A percentile compares a stretch with the other conserved stretches of the same genome.
Evolutionary conservation across 805 yeast genomes (phyloP).

Genomic region (Hemisphaericaspora nanyangensis): DNA sequence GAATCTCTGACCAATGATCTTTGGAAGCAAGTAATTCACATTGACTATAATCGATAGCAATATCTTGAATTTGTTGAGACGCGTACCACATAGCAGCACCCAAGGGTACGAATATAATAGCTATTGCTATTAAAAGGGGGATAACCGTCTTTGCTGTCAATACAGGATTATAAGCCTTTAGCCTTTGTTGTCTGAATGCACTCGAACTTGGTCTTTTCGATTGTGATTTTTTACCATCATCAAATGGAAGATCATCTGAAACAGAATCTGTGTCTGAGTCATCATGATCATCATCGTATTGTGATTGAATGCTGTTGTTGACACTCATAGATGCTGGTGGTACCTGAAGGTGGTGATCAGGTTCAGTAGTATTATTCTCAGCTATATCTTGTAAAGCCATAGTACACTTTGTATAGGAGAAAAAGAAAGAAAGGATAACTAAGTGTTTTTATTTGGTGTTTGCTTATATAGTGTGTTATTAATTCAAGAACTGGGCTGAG

Average conservation of each 20-base stretch:
- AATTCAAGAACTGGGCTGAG: no score
- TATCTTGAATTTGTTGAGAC: constrained; percentile 33
- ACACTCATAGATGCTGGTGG: background rate
- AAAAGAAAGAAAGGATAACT: no score
- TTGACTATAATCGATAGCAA: constrained; percentile 39
- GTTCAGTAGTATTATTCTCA: no score
- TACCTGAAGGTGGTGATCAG: background rate
- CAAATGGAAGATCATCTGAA: constrained; percentile 39
- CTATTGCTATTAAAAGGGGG: constrained; percentile 36
- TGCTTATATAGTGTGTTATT: no score
- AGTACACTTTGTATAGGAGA: no score
- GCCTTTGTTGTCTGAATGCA: constrained; percentile 54
- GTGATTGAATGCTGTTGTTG: background rate
- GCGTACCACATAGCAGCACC: constrained; percentile 49
- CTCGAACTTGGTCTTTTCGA: constrained; percentile 62
- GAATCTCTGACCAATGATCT: constrained; percentile 32
- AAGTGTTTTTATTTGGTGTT: no score
- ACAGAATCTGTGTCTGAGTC: constrained; percentile 43
- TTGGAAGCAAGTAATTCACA: constrained; percentile 33
- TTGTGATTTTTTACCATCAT: constrained; percentile 38
- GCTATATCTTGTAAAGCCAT: no score
- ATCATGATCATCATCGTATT: constrained; percentile 22
- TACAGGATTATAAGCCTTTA: constrained; percentile 48
- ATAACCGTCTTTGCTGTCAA: constrained; percentile 41
- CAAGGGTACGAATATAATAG: constrained; percentile 38